Evolutionary conservation across 495 filamentous ascomycete genomes (phyloP), one percentile per base, ranked within the genome.

Genomic region (Lepraria neglecta): DNA sequence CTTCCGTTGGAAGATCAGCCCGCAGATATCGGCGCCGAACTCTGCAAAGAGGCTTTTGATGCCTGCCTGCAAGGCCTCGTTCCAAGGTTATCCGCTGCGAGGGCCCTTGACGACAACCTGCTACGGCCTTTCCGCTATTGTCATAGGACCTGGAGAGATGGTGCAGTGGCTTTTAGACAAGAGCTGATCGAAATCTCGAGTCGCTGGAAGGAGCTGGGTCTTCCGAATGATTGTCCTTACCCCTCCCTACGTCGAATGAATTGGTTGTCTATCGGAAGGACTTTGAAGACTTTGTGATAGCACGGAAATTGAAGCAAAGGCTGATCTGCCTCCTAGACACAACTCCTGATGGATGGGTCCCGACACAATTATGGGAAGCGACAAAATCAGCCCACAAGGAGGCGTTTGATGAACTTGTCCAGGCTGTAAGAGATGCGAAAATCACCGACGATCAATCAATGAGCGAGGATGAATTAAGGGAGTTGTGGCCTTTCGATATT

Each of bases 121-220:
- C 72, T 77, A 61, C 70, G 76, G 59, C 76, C 71, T 24, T 76
- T 75, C 62, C 69, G 64, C 38, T 76, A 77, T 63, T 71, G 71
- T 64, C 72, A 75, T 64, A 71, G 72, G 59, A 75, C 73, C 17
- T 79, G 73, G 71, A 74, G 72, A 64, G 73, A 78, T 65, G 72
- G 76, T 33, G 72, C 71, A 14, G 71, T 71, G 54, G 74, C 69
- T 38, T 69, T 78, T 59, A 24, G 68, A 14, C 67, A 77, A 30
- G 73, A 76, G 62, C 61, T 78, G 56, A 78, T 79, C 56, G 70
- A 76, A 42, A 70, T 70, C 44, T 58, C 71, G 14, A 66, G 52
- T 28, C 61, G 64, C 58, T 78, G 73, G 77, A 68, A 68, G 24
- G 67, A 71, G 43, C 69, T 78, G 33, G 77, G 74, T 38, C 70